phyloP scores from a whole-genome alignment of 1,284 basidiomycete genomes.

The Coniophora puteana region DNA sequence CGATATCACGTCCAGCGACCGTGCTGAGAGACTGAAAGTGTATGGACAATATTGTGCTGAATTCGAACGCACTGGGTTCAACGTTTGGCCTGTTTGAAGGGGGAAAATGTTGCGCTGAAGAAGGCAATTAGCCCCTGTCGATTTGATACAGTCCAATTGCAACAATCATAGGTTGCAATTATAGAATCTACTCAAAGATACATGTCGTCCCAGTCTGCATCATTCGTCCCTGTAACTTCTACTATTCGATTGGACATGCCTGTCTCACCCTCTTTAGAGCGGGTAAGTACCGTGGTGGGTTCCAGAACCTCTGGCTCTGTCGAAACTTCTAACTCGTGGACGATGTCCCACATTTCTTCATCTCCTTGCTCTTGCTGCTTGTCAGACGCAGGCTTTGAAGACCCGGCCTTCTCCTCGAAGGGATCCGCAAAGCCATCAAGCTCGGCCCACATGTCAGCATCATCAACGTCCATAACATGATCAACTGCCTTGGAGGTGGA shows the following conservation, averaged over 20 bases:
- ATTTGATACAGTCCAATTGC: too few relatives aligned
- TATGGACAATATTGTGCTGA: neutral
- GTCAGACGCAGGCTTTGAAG: constrained; percentile 7
- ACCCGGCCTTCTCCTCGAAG: constrained; percentile 3
- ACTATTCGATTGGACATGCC: too few relatives aligned
- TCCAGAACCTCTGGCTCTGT: constrained; percentile 13
- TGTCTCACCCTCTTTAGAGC: constrained; percentile 26
- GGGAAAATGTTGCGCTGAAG: too few relatives aligned
- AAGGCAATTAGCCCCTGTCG: too few relatives aligned
- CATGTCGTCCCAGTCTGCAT: constrained; percentile 50
- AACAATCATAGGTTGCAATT: neutral
- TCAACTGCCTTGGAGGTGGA: constrained; percentile 8
- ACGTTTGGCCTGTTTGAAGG: too few relatives aligned
- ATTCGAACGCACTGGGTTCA: neutral
- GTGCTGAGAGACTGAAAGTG: neutral
- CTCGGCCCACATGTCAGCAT: constrained; percentile 52
- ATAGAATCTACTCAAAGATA: constrained; percentile 31
- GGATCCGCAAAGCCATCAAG: constrained; percentile 30
- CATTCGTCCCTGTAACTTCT: constrained; percentile 31
- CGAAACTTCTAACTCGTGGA: constrained; percentile 39
- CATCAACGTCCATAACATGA: constrained; percentile 31
- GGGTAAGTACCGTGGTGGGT: constrained; percentile 14
- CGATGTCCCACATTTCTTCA: constrained; percentile 67
- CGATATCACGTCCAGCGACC: neutral
- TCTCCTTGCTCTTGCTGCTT: constrained; percentile 39